A percentile compares a stretch with the other conserved stretches of the same genome.
Evolutionary conservation across 1,139 yeast genomes (phyloP).

Genomic region (Kurtzmaniella quercitrusa): DNA sequence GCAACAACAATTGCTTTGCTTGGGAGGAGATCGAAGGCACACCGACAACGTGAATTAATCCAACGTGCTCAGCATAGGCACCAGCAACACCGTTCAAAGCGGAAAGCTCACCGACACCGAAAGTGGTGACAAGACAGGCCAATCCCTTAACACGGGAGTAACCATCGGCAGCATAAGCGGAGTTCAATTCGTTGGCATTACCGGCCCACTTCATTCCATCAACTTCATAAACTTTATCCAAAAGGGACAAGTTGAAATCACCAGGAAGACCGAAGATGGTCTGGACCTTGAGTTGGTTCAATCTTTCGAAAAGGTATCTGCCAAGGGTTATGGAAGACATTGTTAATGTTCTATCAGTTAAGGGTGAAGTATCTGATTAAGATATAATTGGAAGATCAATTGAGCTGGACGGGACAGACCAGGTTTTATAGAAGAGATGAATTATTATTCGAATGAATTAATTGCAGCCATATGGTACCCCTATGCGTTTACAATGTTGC

Average conservation of each 20-base stretch:
- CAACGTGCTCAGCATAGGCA: conserved; percentile 57
- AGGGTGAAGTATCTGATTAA: background rate
- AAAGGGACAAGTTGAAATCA: conserved; percentile 66
- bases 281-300: conserved; percentile 54
- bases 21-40: conserved; percentile 61
- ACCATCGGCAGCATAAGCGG: conserved; percentile 71
- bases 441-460: background rate
- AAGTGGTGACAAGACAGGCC: conserved; percentile 60
- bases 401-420: background rate
- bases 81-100: conserved; percentile 60
- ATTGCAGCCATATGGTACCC: background rate
- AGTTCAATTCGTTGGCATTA: conserved; percentile 68
- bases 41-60: conserved; percentile 53
- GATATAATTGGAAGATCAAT: background rate
- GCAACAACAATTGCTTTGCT: conserved; percentile 48
- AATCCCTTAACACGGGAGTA: conserved; percentile 59
- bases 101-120: conserved; percentile 65
- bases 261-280: conserved; percentile 81
- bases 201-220: conserved; percentile 65
- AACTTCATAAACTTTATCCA: conserved; percentile 63
- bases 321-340: conserved; percentile 46
- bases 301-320: conserved; percentile 59
- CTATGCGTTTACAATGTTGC: background rate
- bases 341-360: background rate
- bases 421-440: background rate